Evolutionary conservation across 164 flowering plant genomes (phyloP).

Genomic region (Magnolia sinica): DNA sequence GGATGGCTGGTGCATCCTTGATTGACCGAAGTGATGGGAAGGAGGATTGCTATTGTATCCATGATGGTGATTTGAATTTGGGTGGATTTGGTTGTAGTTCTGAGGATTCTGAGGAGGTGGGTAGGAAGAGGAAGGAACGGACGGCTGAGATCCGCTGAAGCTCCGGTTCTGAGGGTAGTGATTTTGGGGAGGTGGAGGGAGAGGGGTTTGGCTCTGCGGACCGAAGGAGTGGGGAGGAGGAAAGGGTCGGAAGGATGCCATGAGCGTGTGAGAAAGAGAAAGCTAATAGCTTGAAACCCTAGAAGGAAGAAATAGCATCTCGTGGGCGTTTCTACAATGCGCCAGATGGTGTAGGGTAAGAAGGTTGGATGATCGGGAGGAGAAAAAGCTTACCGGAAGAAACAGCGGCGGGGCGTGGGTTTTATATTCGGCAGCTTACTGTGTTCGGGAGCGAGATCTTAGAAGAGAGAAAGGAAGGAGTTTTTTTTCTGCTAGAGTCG

Average conservation of each 20-base stretch:
- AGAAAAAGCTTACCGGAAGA: no score
- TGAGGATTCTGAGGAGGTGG: slow-evolving; percentile 27
- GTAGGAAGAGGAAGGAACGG: slow-evolving; percentile 22
- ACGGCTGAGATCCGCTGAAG: slow-evolving; percentile 18
- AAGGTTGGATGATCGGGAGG: no score
- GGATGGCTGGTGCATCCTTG: slow-evolving; percentile 28
- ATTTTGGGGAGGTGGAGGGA: slow-evolving; percentile 23
- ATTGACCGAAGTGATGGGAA: slow-evolving; percentile 29
- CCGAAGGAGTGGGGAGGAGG: slow-evolving; percentile 47
- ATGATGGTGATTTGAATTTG: slow-evolving; percentile 37
- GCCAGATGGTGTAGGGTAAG: no score
- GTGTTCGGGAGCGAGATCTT: no score
- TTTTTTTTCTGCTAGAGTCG: no score
- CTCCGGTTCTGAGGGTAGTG: slow-evolving; percentile 42
- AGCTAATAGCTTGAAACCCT: not conserved
- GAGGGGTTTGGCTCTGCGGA: slow-evolving; percentile 39
- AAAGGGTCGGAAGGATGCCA: slow-evolving; percentile 74
- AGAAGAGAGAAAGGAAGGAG: no score
- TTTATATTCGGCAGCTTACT: no score
- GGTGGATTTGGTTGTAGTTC: slow-evolving; percentile 31
- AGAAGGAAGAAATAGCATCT: not conserved
- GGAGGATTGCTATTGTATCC: slow-evolving; percentile 22
- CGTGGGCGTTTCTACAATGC: not conserved
- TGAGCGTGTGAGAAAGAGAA: slow-evolving; percentile 6
- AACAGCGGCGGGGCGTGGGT: no score